Base-by-base conservation (phyloP, 2,329 filamentous ascomycete genomes). In the Sphaerulina musiva region DNA sequence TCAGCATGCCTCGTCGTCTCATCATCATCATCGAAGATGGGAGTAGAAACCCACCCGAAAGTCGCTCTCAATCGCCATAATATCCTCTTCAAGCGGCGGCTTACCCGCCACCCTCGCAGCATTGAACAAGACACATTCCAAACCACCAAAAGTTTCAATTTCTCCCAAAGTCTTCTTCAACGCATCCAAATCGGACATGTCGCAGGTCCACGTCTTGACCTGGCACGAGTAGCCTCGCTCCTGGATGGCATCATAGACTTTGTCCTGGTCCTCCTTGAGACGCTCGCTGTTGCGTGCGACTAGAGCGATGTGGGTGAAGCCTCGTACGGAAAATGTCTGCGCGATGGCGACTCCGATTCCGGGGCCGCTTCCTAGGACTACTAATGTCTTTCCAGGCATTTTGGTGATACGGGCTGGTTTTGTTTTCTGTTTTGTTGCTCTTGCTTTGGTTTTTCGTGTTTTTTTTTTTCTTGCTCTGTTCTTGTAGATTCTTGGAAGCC, bases 51-150 rank as follows among this genome's bases (percentile, higher is more conserved):
- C 39, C 62, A 79, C 77, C 63, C 73, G 74, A 50, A 80, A 75
- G 53, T 80, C 78, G 48, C 73, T 69, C 29, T 78, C 67, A 8
- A 81, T 73, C 12, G 76, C 73, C 42, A 73, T 67, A 1, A 76
- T 68, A 2, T 60, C 63, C 46, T 74, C 73, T 34, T 72, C 68
- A 6, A 80, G 63, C 0, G 77, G 67, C 2, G 69, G 65, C 23
- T 70, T 73, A 0, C 72, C 69, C 6, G 69, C 69, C 1, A 80
- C 74, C 0, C 75, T 66, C 2, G 78, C 78, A 0, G 78, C 77
- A 58, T 81, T 81, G 69, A 75, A 80, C 42, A 78, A 72, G 3
- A 80, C 68, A 20, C 74, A 74, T 45, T 78, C 74, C 1, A 79
- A 65, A 1, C 62, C 59, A 14, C 73, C 74, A 45, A 72, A 68